A percentile compares a stretch with the other conserved stretches of the same genome.
Conservation (phyloP, 441 rosid genomes). For the Corymbia calophylla region DNA sequence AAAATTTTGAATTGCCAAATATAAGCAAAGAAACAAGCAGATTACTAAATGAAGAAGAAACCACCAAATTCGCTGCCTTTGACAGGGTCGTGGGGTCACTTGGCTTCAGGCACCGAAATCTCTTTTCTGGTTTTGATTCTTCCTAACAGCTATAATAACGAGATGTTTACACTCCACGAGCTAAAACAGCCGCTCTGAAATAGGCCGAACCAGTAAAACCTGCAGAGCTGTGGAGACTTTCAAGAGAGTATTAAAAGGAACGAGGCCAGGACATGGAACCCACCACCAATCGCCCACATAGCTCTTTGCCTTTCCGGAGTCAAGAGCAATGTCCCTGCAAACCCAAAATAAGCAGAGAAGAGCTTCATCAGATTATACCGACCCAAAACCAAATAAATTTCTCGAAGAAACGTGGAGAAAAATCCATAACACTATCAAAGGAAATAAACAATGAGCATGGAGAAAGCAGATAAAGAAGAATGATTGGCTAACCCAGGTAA, state of each 20-base stretch:
- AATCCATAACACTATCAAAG: background rate
- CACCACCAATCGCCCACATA: conserved; percentile 81
- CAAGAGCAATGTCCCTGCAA: conserved; percentile 68
- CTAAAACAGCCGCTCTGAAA: background rate
- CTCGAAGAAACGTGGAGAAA: background rate
- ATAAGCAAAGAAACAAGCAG: background rate
- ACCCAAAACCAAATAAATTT: background rate
- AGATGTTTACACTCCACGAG: background rate
- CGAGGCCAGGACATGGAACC: background rate
- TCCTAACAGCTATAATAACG: background rate
- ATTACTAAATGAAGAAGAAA: background rate
- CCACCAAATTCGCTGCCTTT: background rate
- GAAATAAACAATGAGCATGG: background rate
- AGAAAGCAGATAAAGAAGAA: background rate
- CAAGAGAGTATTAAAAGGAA: background rate
- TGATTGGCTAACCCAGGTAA: conserved; percentile 44
- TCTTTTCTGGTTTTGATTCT: background rate
- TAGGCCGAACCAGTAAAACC: background rate
- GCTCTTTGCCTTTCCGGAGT: conserved; percentile 69
- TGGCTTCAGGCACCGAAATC: background rate
- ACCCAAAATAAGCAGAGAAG: background rate
- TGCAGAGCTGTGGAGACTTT: background rate
- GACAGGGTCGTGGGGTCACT: background rate
- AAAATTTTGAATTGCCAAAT: background rate
- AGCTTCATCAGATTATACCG: background rate